Conservation (phyloP, 2,329 filamentous ascomycete species). For the Arthrobotrys megalospora region DNA sequence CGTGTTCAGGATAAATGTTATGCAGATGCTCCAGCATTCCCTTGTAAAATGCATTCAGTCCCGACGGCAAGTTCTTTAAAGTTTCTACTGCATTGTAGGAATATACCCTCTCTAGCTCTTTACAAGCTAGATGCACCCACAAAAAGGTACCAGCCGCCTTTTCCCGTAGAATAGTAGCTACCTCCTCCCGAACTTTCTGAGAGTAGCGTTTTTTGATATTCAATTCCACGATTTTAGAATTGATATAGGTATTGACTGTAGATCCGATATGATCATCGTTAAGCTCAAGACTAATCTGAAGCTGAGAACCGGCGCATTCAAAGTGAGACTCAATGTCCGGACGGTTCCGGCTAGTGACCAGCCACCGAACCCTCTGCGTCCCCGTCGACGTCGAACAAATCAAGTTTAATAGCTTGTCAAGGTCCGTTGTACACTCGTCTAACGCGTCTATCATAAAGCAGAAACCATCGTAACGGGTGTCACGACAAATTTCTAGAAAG, state of each 20-base stretch:
- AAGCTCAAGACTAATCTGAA: not conserved
- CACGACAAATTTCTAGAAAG: not conserved
- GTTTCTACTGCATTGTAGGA: not conserved
- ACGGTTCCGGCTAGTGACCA: constrained; percentile 5
- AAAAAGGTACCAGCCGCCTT: constrained; percentile 18
- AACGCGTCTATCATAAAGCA: constrained; percentile 21
- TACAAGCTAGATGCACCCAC: constrained; percentile 27
- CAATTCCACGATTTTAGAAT: not conserved
- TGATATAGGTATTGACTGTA: not conserved
- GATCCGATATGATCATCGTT: not conserved
- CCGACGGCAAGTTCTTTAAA: not conserved
- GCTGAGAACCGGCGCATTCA: not conserved
- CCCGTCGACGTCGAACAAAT: not conserved
- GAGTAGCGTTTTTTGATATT: not conserved
- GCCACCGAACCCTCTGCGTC: not conserved
- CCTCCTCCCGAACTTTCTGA: not conserved
- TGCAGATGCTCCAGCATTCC: not conserved
- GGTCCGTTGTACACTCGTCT: constrained; percentile 9
- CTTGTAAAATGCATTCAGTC: constrained; percentile 17
- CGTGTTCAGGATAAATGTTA: not conserved
- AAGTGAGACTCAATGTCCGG: constrained; percentile 16
- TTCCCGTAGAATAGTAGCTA: not conserved
- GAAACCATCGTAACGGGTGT: not conserved
- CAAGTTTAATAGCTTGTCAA: constrained; percentile 6
- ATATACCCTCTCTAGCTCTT: constrained; percentile 9